phyloP scores from a whole-genome alignment of 768 basidiomycete species.

The Mycena metata region DNA sequence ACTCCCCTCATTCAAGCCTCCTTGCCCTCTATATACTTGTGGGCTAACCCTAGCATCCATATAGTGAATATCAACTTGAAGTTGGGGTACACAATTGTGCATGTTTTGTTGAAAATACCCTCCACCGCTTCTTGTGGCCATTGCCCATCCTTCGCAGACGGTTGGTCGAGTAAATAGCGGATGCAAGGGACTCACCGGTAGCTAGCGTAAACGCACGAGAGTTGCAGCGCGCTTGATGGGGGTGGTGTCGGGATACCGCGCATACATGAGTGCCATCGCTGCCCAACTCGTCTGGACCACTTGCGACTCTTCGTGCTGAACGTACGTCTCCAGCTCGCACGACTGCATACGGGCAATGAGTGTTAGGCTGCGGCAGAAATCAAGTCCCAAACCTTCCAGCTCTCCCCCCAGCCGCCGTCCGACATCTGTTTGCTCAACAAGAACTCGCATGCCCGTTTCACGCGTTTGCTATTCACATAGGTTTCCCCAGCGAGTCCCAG shows the following conservation, averaged over 20 bases:
- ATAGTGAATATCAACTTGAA: slow-evolving; percentile 97
- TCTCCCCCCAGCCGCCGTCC: slow-evolving; percentile 99
- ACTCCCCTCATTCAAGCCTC: slow-evolving; percentile 1
- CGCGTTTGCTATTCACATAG: slow-evolving; percentile 77
- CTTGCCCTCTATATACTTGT: slow-evolving; percentile 71
- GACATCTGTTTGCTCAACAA: slow-evolving; percentile 83
- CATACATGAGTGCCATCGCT: slow-evolving; percentile 91
- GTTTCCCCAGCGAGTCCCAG: slow-evolving; percentile 92
- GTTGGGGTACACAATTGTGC: slow-evolving; percentile 87
- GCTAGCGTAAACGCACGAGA: slow-evolving; percentile 92
- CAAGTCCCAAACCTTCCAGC: slow-evolving; percentile 80
- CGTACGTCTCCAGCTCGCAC: slow-evolving; percentile 82
- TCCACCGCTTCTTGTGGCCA: slow-evolving; percentile 98
- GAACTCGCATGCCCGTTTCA: slow-evolving; percentile 86
- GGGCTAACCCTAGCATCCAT: slow-evolving; percentile 93
- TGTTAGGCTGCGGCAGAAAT: neutral
- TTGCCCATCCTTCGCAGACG: slow-evolving; percentile 77
- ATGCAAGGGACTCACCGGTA: slow-evolving; percentile 63
- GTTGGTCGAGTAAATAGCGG: neutral
- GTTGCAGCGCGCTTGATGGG: slow-evolving; percentile 84
- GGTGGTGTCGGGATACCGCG: slow-evolving; percentile 81
- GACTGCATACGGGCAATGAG: slow-evolving; percentile 62
- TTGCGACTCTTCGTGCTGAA: slow-evolving; percentile 86
- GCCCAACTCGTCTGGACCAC: slow-evolving; percentile 97
- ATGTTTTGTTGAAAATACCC: slow-evolving; percentile 93